Evolutionary conservation across 768 basidiomycete species (phyloP), one percentile per base, ranked within the genome.

Genomic region (Podaxis sp.): DNA sequence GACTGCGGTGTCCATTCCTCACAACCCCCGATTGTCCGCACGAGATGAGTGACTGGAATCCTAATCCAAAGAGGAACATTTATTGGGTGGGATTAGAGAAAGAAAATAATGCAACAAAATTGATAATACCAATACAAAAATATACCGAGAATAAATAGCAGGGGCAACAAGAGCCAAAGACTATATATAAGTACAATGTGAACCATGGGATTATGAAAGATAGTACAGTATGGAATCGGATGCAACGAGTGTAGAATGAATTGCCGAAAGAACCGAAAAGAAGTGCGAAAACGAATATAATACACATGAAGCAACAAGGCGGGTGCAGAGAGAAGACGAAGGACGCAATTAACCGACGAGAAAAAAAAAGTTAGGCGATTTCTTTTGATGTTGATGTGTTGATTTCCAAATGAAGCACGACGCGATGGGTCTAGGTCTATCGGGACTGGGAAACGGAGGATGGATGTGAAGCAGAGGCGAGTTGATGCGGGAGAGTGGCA

Each of bases 261-360:
- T 54, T 25, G 47, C 47, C 9, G 47, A 48, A 48, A 48, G 23
- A 27, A 23, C 25, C 21, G 23, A 48, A 48, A 27, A 47, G 42
- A 57, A 50, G 52, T 53, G 27, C 40, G 38, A 54, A 52, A 36
- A 16, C 21, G 6, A 50, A 54, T 53, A 47, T 61, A 52, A 53
- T 44, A 53, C 40, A 50, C 4, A 54, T 61, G 59, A 61, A 52
- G 51, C 11, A 52, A 54, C 18, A 50, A 59, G 40, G 58, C 37
- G 40, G 9, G 23, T 51, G 47, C 9, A 14, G 25, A 7, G 36
- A 3, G 40, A 28, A 48, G 27, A 32, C 44, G 40, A 57, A 37
- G 38, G 42, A 18, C 6, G 23, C 37, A 23, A 59, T 51, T 27
- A 36, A 40, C 18, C 25, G 36, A 23, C 14, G 52, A 36, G 52